Conservation (phyloP, 306 rosid genomes). For the Pachyrhizus erosus region DNA sequence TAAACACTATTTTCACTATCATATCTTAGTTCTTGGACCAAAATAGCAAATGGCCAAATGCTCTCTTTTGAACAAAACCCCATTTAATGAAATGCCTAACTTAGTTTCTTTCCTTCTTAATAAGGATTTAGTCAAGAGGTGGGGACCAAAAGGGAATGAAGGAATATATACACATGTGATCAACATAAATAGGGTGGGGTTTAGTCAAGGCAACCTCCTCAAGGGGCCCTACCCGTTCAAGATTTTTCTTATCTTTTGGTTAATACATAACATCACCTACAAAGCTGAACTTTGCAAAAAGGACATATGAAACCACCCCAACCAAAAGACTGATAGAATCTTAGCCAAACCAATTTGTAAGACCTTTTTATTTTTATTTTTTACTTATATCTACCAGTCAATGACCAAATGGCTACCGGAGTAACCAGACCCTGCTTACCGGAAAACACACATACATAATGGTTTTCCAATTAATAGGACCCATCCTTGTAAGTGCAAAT, state of each 20-base stretch:
- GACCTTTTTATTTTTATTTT: neutral
- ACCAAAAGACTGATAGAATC: neutral
- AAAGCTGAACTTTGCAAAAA: neutral
- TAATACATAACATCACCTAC: conserved; percentile 20
- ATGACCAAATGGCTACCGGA: too few relatives aligned
- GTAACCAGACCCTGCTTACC: too few relatives aligned
- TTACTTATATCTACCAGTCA: too few relatives aligned
- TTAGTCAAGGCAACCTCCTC: conserved; percentile 25
- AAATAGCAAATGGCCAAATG: neutral
- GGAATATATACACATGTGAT: conserved; percentile 32
- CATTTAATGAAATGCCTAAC: neutral
- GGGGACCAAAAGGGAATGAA: conserved; percentile 33
- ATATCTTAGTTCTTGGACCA: conserved; percentile 13
- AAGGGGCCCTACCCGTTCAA: neutral
- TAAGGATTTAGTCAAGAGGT: neutral
- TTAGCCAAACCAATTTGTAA: conserved; percentile 4
- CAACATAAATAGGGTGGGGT: conserved; percentile 38
- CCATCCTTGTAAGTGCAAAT: neutral
- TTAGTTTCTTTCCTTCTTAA: neutral
- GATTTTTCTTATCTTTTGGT: neutral
- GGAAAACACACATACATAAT: neutral
- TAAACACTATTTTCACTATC: neutral
- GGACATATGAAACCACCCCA: conserved; percentile 18
- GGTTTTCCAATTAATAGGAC: neutral
- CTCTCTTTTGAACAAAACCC: neutral